These are phyloP conservation scores for Clavariopsis aquatica DNA, from an alignment of 495 filamentous ascomycete genomes.

Conservation along the genomic window DNA sequence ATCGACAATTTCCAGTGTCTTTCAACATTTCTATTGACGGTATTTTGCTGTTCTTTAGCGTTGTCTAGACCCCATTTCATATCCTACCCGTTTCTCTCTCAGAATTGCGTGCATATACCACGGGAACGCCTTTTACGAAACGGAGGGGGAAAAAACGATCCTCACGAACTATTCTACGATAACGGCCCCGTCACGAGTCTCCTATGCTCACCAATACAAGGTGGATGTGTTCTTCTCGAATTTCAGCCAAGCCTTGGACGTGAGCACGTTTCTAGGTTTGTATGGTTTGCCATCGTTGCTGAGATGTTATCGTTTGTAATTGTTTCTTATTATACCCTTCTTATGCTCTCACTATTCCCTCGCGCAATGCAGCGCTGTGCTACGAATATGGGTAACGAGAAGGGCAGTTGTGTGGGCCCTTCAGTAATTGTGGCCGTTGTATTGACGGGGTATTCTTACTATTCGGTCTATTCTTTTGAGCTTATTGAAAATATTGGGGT, in stretches of 20 bases:
- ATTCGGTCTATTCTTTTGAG: not conserved
- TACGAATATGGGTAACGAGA: not conserved
- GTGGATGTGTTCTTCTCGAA: not conserved
- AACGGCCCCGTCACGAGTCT: not conserved
- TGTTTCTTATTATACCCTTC: not conserved
- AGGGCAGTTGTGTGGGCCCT: not conserved
- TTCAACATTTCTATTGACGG: too few species aligned
- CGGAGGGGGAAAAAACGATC: not conserved
- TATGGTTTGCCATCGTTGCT: not conserved
- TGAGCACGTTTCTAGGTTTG: not conserved
- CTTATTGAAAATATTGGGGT: not conserved
- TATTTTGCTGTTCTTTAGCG: too few species aligned
- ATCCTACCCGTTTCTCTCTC: not conserved
- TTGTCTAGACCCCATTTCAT: not conserved
- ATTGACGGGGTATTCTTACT: not conserved
- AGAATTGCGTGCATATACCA: not conserved
- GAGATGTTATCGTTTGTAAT: not conserved
- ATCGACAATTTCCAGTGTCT: too few species aligned
- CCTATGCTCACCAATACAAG: not conserved
- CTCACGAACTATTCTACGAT: not conserved
- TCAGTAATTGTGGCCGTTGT: not conserved
- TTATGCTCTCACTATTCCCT: not conserved
- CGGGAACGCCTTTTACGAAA: not conserved
- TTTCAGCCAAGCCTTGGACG: not conserved
- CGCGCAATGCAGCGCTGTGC: not conserved